Conservation (phyloP, 257 asterid genomes). For the Cynanchum wilfordii region DNA sequence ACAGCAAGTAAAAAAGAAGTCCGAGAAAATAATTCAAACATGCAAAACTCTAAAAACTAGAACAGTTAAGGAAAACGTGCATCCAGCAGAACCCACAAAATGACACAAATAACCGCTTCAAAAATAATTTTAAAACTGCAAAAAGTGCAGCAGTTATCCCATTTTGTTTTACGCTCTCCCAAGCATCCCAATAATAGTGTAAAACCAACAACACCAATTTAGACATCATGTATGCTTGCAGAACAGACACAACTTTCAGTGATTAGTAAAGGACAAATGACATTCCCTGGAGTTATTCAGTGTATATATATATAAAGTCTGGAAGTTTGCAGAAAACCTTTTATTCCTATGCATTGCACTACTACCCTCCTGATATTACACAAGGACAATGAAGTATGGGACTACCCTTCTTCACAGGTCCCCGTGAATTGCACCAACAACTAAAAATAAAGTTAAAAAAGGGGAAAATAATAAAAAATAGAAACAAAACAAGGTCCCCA, state of each 20-base stretch:
- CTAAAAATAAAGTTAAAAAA: neutral
- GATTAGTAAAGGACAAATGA: neutral
- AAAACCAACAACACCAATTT: neutral
- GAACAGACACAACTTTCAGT: neutral
- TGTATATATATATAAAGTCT: neutral
- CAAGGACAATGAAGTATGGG: neutral
- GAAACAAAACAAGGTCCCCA: neutral
- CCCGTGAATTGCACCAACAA: constrained; percentile 1
- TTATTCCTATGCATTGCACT: neutral
- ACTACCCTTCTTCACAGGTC: neutral
- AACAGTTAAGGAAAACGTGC: neutral
- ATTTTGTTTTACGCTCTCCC: neutral
- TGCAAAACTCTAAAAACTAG: neutral
- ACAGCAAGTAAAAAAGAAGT: too few relatives aligned
- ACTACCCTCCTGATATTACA: neutral
- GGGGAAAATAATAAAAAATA: too few relatives aligned
- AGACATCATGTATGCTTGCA: neutral
- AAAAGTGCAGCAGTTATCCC: neutral
- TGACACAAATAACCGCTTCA: neutral
- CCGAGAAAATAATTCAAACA: neutral
- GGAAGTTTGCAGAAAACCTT: neutral
- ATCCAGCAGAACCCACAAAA: neutral
- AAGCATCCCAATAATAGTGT: neutral
- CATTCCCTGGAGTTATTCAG: neutral
- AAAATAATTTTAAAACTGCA: neutral